Evolutionary conservation across 2,329 filamentous ascomycete genomes (phyloP).

Genomic region (Pochonia chlamydosporia): DNA sequence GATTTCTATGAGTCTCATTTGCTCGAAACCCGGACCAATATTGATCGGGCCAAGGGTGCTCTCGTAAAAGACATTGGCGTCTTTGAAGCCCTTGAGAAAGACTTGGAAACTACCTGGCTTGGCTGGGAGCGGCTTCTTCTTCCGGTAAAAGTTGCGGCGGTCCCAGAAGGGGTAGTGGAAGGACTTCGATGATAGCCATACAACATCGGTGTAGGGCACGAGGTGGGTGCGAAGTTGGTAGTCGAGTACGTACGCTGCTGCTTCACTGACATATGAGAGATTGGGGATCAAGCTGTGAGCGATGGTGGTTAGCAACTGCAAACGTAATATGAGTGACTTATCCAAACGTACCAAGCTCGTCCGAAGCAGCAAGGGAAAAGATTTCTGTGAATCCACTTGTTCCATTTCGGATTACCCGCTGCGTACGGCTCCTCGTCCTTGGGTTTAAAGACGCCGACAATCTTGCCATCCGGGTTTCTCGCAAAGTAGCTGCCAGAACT

Average conservation of each 20-base stretch:
- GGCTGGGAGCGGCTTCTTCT: constrained; percentile 77
- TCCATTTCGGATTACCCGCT: constrained; percentile 96
- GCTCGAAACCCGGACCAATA: constrained; percentile 65
- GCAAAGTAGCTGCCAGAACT: constrained; percentile 99
- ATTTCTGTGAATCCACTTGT: constrained; percentile 98
- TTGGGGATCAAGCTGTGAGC: constrained; percentile 76
- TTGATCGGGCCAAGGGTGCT: constrained; percentile 96
- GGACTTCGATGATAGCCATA: constrained; percentile 89
- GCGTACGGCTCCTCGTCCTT: constrained; percentile 99
- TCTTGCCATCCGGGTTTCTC: constrained; percentile 82
- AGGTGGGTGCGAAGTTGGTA: constrained; percentile 82
- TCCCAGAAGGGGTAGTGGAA: constrained; percentile 99
- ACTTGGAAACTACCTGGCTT: constrained; percentile 97
- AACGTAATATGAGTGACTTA: not conserved
- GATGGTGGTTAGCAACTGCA: not conserved
- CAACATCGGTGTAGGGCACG: constrained; percentile 94
- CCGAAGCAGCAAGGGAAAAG: constrained; percentile 97
- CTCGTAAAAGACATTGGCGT: constrained; percentile 92
- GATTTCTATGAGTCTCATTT: constrained; percentile 60
- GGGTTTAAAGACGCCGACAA: constrained; percentile 96
- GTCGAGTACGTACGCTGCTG: constrained; percentile 92
- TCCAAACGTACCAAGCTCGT: constrained; percentile 63
- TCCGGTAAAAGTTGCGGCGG: constrained; percentile 78
- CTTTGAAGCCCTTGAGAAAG: constrained; percentile 94
- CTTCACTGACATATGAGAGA: constrained; percentile 94